Evolutionary conservation across 495 filamentous ascomycete species (phyloP).

Genomic region (Rhizodiscina lignyota): DNA sequence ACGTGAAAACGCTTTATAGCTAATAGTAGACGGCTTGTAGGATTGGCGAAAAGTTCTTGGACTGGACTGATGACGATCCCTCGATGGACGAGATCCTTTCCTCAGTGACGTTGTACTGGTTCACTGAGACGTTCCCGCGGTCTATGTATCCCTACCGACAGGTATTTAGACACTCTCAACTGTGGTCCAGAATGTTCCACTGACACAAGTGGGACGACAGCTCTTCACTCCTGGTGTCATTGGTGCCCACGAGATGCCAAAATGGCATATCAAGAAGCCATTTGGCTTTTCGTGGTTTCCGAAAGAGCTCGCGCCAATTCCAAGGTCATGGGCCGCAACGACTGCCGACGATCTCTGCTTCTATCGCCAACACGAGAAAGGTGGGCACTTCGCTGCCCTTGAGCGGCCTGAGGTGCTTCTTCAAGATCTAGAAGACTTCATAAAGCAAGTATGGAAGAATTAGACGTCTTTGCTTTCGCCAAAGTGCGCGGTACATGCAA

Average conservation of each 20-base stretch:
- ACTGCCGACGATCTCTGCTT: conserved; percentile 33
- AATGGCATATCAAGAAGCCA: no score
- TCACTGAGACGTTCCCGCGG: conserved; percentile 39
- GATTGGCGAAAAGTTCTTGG: conserved; percentile 54
- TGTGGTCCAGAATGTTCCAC: no score
- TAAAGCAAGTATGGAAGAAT: conserved; percentile 24
- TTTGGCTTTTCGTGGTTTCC: conserved; percentile 43
- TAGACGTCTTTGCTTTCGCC: no score
- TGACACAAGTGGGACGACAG: no score
- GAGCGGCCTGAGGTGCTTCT: conserved; percentile 37
- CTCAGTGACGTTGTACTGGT: conserved; percentile 46
- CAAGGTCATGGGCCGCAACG: conserved; percentile 32
- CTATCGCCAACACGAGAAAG: conserved; percentile 30
- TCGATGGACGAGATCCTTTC: conserved; percentile 37
- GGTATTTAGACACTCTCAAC: no score
- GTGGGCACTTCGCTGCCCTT: conserved; percentile 48
- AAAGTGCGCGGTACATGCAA: no score
- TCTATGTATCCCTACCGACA: conserved; percentile 40
- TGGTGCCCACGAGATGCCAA: no score
- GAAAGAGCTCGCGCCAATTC: conserved; percentile 31
- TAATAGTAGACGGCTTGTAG: no score
- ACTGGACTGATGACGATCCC: conserved; percentile 41
- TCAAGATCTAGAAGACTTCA: conserved; percentile 40
- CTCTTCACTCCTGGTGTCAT: no score
- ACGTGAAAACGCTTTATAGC: no score